Base-by-base conservation (phyloP, 2,329 filamentous ascomycete genomes). In the Fusarium chlamydosporum region DNA sequence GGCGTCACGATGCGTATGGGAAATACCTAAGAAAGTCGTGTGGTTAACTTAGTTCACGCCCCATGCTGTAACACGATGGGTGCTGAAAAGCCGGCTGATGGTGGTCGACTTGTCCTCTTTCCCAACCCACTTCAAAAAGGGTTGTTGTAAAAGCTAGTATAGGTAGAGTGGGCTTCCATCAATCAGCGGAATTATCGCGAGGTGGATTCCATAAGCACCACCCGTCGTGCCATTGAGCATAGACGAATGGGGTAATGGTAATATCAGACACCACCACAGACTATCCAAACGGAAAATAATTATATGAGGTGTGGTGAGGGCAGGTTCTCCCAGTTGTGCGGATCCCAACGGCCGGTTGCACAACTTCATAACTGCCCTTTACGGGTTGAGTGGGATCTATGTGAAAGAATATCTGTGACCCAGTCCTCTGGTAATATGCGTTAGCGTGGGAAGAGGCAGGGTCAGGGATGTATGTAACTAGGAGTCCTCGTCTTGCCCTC, bases 381-480 rank as follows among this genome's bases (percentile, higher is more conserved):
- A 26, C 29, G 26, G 46, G 35, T 18, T 56, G 23, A n/a, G 33
- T 42, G 38, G 52, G 46, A 66, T 70, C 58, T 71, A 53, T 47
- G 53, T 43, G 50, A 65, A 68, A 45, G 47, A 46, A 35, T 56
- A 67, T 40, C 37, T 71, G 47, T 41, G 67, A 71, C 70, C 72
- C 72, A 72, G 58, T 56, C 52, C 61, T 69, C 56, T 73, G 72
- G 72, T 34, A 65, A 59, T 65, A 42, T 41, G 41, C 60, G 60
- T 56, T 74, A 74, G 71, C 56, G 72, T 53, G 56, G 64, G 57
- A 67, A 38, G 62, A 74, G 59, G 31, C 46, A 51, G 70, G 72
- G 73, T 73, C 64, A 72, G 60, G 72, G 64, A 62, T 68, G 62
- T 47, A 65, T 68, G 53, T 40, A 48, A 45, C 63, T 47, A 51